A percentile compares a stretch with the other conserved stretches of the same genome.
phyloP scores from a whole-genome alignment of 176 grass and related monocot species.

The Paspalum notatum region DNA sequence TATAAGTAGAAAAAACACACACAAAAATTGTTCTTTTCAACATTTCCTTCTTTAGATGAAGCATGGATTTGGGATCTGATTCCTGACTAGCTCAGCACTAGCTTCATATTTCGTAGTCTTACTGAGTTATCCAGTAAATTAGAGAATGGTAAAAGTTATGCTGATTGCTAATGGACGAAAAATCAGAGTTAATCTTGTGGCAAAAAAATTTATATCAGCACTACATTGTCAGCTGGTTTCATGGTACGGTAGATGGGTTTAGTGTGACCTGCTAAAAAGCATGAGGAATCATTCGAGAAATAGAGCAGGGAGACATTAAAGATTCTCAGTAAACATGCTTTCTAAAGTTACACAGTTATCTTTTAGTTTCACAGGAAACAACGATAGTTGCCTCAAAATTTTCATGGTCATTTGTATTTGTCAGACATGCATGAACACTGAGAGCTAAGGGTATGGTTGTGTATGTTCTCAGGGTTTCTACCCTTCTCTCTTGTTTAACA shows the following conservation, averaged over 20 bases:
- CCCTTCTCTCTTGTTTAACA: too few species aligned
- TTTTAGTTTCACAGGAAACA: not conserved
- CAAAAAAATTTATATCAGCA: not conserved
- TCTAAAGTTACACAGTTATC: slow-evolving; percentile 16
- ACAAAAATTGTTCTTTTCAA: too few species aligned
- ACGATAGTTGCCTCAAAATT: not conserved
- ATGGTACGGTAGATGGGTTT: not conserved
- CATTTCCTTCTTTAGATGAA: too few species aligned
- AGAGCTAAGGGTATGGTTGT: too few species aligned
- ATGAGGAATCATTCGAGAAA: slow-evolving; percentile 12
- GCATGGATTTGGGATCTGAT: too few species aligned
- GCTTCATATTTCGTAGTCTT: not conserved
- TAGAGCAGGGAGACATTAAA: not conserved
- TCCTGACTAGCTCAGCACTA: not conserved
- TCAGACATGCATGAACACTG: too few species aligned
- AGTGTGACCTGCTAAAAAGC: not conserved
- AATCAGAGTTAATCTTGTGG: not conserved
- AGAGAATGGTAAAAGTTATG: slow-evolving; percentile 9
- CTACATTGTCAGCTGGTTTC: not conserved
- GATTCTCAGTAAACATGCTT: not conserved
- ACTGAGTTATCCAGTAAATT: slow-evolving; percentile 5
- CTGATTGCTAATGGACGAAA: not conserved
- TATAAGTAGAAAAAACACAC: too few species aligned
- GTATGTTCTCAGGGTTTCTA: too few species aligned
- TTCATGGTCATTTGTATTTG: not conserved